These are phyloP conservation scores for Cephaloascus fragrans DNA, from an alignment of 805 yeast genomes.

Conservation along the genomic window DNA sequence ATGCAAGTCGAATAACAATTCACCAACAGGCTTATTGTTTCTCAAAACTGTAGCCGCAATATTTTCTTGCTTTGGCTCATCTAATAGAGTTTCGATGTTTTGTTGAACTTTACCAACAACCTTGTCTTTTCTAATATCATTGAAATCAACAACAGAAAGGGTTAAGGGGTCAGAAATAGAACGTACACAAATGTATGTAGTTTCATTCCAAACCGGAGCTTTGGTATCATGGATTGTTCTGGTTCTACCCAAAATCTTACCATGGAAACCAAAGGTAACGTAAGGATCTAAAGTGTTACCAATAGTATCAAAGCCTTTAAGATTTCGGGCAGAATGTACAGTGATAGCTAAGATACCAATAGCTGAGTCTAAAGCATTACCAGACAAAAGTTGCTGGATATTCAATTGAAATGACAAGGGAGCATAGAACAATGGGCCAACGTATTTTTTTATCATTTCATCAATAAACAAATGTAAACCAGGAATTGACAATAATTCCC, in stretches of 20 bases:
- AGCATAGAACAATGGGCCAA: conserved; percentile 78
- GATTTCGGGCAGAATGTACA: conserved; percentile 53
- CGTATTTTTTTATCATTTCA: conserved; percentile 76
- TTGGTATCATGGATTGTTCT: conserved; percentile 56
- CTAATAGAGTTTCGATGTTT: conserved; percentile 58
- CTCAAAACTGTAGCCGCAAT: conserved; percentile 52
- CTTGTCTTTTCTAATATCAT: conserved; percentile 73
- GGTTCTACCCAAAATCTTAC: conserved; percentile 55
- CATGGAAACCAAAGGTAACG: conserved; percentile 57
- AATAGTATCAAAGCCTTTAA: conserved; percentile 58
- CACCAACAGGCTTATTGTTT: conserved; percentile 81
- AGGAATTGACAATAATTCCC: conserved; percentile 83
- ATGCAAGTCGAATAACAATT: conserved; percentile 56
- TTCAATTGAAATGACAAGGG: conserved; percentile 93
- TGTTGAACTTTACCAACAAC: conserved; percentile 67
- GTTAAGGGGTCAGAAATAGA: conserved; percentile 78
- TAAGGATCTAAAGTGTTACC: conserved; percentile 90
- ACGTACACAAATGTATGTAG: conserved; percentile 55
- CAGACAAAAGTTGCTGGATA: conserved; percentile 81
- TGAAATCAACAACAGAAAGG: conserved; percentile 65
- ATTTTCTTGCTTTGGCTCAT: conserved; percentile 38
- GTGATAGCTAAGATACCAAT: conserved; percentile 76
- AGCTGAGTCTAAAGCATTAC: conserved; percentile 69
- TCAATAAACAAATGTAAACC: conserved; percentile 78
- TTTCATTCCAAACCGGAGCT: conserved; percentile 81